Evolutionary conservation across 129 eudicot species (phyloP).

Genomic region (Artemisia annua): DNA sequence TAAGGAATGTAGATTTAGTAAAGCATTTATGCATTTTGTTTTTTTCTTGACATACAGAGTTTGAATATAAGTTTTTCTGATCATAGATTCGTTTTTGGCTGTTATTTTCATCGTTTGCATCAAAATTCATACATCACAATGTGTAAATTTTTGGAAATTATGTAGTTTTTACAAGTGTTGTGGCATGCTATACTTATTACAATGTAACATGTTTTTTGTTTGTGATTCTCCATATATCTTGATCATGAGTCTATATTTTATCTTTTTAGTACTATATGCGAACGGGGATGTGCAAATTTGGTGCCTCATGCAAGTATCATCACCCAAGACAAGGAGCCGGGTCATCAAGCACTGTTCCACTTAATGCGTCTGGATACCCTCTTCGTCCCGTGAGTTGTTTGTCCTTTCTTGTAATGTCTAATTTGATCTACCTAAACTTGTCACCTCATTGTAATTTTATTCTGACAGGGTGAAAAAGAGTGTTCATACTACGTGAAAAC

Average conservation of each 20-base stretch:
- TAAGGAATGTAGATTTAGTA: constrained; percentile 10
- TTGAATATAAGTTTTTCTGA: background rate
- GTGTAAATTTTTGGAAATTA: background rate
- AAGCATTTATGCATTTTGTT: background rate
- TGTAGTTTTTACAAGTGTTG: background rate
- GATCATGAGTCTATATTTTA: background rate
- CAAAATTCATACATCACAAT: background rate
- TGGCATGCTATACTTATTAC: background rate
- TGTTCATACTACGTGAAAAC: constrained; percentile 82
- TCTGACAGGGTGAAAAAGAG: constrained; percentile 87
- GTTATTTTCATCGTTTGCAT: background rate
- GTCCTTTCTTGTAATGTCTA: background rate
- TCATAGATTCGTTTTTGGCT: constrained; percentile 10
- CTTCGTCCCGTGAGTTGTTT: constrained; percentile 66
- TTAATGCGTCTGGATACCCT: constrained; percentile 80
- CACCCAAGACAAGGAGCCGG: constrained; percentile 87
- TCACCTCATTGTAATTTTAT: constrained; percentile 14
- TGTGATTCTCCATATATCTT: background rate
- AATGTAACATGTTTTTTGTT: background rate
- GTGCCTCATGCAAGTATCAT: constrained; percentile 90
- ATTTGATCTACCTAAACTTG: constrained; percentile 3
- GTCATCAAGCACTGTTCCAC: constrained; percentile 51
- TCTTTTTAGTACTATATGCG: constrained; percentile 74
- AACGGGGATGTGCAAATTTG: constrained; percentile 87
- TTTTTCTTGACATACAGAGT: background rate